Evolutionary conservation across 139 green algal species (phyloP), one percentile per base, ranked within the genome.

Genomic region (Trebouxia sp.): DNA sequence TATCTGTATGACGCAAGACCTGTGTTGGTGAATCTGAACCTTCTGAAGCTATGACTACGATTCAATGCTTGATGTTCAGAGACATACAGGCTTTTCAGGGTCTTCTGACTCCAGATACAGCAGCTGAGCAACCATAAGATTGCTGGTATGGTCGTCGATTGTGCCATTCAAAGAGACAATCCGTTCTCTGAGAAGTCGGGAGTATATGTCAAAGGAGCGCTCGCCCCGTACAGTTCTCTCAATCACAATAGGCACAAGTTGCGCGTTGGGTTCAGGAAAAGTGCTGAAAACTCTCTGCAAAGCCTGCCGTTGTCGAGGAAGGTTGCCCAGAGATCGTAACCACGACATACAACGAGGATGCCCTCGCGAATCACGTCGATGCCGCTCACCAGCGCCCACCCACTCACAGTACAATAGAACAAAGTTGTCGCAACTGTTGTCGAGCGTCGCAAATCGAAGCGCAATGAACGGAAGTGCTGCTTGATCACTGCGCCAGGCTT

Each of bases 161-260:
- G 86, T 70, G 1, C 94, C 93, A 66, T 93, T 97, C 0, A 98
- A 51, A 51, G 88, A 94, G 0, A 98, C 80, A 30, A 98, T 98
- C 15, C 96, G 86, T 88, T 99, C 95, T 41, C 95, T 90, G 28
- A 98, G 86, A 26, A 98, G 86, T 22, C 94, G 77, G 6, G 91
- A 96, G 84, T 97, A 98, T 50, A 98, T 98, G 80, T 98, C 95
- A 65, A 98, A 98, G 0, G 92, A 94, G 3, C 95, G 83, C 79
- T 98, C 94, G 30, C 93, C 92, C 8, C 87, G 41, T 1, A 72
- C 50, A 0, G 87, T 90, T 12, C 58, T 81, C 48, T 95, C 91
- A 20, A 95, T 90, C 3, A 95, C 91, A 74, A 95, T 89, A 1
- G 91, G 91, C 6, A 94, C 83, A 26, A 91, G 69, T 17, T 50